Base-by-base conservation (phyloP, 257 asterid species). In the Solanum ossicruentum region DNA sequence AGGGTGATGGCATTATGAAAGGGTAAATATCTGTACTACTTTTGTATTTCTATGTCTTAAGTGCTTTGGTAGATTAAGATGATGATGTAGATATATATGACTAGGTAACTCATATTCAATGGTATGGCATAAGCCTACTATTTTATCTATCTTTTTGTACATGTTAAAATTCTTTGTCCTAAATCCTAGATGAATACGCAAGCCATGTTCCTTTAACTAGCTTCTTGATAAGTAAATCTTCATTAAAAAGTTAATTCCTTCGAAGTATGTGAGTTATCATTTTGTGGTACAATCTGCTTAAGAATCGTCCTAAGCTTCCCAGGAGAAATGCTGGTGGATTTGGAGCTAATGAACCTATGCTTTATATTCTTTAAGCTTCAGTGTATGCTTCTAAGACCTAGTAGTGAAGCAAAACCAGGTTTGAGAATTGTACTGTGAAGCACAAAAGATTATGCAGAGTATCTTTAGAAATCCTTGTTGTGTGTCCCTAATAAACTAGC, bases 1-100 rank as follows among this genome's bases (percentile, higher is more conserved):
- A 88, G 85, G 99, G 99, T 78, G 98, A 93, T 90, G 98, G 98
- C 91, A 86, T 97, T 88, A 90, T 97, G 94, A 92, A 89, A 92
- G 99, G 98, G 99, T 97, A 93, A 23, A 58, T 8, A 80, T 58
- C 52, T 43, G 26, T 82, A 10, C 65, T 84, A 66, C 43, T 82
- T 55, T 60, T 85, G 69, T 81, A 63, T 79, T 83, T 16, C 60
- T 39, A 80, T 54, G 78, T 88, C 83, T 56, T 81, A 80, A 45
- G 43, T 82, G 54, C 82, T 84, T 55, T 73, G 84, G 84, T 77
- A 83, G 85, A 55, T 65, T 85, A 39, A 32, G 52, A 66, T 55
- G 67, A 49, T 20, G 1, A 28, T 58, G 49, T 49, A 8, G 49
- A 78, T 52, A 75, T 5, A 11, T 52, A 26, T 78, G 82, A 52